These are phyloP conservation scores for Ambrosia hybrid DNA, from an alignment of 140 eudicot genomes.

Conservation along the genomic window DNA sequence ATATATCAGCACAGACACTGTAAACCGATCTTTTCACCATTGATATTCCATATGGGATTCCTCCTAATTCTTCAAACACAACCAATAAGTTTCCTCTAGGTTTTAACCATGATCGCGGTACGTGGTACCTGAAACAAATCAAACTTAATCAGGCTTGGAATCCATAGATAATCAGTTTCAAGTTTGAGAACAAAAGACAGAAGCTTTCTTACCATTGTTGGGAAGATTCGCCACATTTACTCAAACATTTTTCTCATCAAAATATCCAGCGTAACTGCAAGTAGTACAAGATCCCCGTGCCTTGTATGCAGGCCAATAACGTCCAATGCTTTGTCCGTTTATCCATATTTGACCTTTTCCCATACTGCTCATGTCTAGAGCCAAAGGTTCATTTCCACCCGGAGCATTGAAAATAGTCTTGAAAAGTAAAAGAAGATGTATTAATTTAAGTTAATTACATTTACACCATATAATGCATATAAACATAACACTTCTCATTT, in stretches of 20 bases:
- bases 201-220: slow-evolving; percentile 73
- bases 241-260: slow-evolving; percentile 82
- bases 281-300: slow-evolving; percentile 73
- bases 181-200: neutral
- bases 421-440: slow-evolving; percentile 4
- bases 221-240: slow-evolving; percentile 89
- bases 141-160: neutral
- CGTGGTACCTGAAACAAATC: slow-evolving; percentile 69
- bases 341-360: slow-evolving; percentile 69
- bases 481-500: slow-evolving; percentile 2
- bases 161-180: no score
- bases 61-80: slow-evolving; percentile 93
- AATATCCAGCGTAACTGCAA: slow-evolving; percentile 87
- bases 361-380: slow-evolving; percentile 59
- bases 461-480: neutral
- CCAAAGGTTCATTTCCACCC: slow-evolving; percentile 55
- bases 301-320: slow-evolving; percentile 93
- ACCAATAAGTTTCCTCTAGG: slow-evolving; percentile 91
- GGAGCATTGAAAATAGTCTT: slow-evolving; percentile 65
- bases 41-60: slow-evolving; percentile 75
- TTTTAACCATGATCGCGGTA: slow-evolving; percentile 90
- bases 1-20: slow-evolving; percentile 89
- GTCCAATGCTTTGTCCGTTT: slow-evolving; percentile 79
- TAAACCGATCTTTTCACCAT: slow-evolving; percentile 67
- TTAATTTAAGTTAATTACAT: slow-evolving; percentile 4